Conservation (phyloP, 2,329 filamentous ascomycete genomes). For the Epichloe hybrida region DNA sequence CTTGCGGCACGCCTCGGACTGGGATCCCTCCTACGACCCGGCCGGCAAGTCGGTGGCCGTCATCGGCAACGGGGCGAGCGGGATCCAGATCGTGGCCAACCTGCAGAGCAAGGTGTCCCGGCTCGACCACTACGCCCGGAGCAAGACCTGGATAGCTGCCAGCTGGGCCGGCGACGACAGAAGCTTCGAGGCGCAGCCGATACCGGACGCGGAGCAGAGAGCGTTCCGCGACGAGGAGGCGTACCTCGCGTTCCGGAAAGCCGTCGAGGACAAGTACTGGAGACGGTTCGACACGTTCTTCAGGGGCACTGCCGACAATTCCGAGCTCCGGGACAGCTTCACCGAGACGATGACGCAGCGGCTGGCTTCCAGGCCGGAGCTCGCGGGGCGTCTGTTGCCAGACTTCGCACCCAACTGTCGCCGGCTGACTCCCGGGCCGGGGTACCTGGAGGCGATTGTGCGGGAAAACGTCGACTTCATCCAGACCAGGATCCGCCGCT, state of each 20-base stretch:
- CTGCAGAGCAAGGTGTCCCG: conserved; percentile 33
- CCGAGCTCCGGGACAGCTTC: conserved; percentile 30
- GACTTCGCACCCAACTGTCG: conserved; percentile 52
- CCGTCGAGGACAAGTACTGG: conserved; percentile 49
- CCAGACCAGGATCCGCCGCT: conserved; percentile 38
- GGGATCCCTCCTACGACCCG: conserved; percentile 38
- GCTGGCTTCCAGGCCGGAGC: conserved; percentile 38
- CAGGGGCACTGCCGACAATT: conserved; percentile 36
- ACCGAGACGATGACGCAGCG: conserved; percentile 37
- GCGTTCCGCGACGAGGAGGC: conserved; percentile 45
- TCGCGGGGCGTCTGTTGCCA: conserved; percentile 43
- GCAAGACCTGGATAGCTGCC: conserved; percentile 53
- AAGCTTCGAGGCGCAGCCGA: conserved; percentile 41
- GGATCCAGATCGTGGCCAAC: conserved; percentile 42
- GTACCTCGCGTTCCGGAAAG: conserved; percentile 47
- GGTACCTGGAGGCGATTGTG: conserved; percentile 51
- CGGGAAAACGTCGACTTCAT: conserved; percentile 50
- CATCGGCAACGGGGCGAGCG: conserved; percentile 50
- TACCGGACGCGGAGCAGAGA: conserved; percentile 39
- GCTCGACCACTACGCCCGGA: conserved; percentile 52
- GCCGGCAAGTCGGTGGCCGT: conserved; percentile 39
- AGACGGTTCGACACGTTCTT: conserved; percentile 41
- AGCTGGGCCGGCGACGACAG: conserved; percentile 44
- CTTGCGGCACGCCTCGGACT: conserved; percentile 47
- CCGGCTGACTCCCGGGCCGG: conserved; percentile 48